These are phyloP conservation scores for Aspergillus conjunctus DNA, from an alignment of 495 filamentous ascomycete genomes.

Conservation along the genomic window DNA sequence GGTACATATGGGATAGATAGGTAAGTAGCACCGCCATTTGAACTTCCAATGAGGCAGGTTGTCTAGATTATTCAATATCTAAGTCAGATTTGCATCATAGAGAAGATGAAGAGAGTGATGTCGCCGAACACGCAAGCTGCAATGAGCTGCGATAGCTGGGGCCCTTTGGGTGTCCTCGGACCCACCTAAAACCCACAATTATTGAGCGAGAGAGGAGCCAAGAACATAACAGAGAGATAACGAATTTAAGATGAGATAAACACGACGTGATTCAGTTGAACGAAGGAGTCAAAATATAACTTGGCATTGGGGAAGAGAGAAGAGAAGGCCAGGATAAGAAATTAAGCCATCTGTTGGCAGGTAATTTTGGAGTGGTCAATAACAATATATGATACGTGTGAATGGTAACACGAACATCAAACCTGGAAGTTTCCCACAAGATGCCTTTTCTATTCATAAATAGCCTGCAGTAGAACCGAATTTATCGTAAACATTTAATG, in stretches of 20 bases:
- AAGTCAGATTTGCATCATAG: slow-evolving; percentile 1
- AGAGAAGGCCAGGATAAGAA: too few relatives aligned
- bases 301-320: too few relatives aligned
- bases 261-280: not conserved
- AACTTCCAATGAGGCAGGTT: not conserved
- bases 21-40: not conserved
- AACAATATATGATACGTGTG: too few relatives aligned
- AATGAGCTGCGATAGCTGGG: not conserved
- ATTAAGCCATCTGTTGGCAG: too few relatives aligned
- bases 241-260: not conserved
- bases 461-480: too few relatives aligned
- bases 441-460: too few relatives aligned
- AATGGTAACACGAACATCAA: too few relatives aligned
- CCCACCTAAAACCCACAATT: not conserved
- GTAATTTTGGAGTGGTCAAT: too few relatives aligned
- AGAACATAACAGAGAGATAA: not conserved
- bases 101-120: not conserved
- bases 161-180: not conserved
- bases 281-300: too few relatives aligned
- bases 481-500: too few relatives aligned
- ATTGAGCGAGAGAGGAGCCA: not conserved
- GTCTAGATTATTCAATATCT: not conserved
- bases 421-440: too few relatives aligned
- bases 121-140: not conserved
- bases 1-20: not conserved